phyloP scores from a whole-genome alignment of 2,329 filamentous ascomycete species.

The Scedosporium boydii region DNA sequence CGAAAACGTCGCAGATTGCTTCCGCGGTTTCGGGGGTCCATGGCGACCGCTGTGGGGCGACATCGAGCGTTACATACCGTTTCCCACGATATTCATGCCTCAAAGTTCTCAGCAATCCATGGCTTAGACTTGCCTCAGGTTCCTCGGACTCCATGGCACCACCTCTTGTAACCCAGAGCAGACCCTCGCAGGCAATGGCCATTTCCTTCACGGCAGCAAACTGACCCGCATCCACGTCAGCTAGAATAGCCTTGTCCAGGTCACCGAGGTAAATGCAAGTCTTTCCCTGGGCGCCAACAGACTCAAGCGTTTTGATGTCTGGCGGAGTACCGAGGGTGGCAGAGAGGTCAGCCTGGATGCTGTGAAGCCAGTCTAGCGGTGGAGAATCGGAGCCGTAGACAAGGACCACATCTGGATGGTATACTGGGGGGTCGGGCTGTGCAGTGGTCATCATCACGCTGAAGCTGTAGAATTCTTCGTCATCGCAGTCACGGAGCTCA shows the following conservation, averaged over 20 bases:
- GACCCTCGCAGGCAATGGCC: neutral
- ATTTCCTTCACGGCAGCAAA: neutral
- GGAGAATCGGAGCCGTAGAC: neutral
- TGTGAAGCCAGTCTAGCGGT: neutral
- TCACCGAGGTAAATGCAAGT: neutral
- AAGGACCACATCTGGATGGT: neutral
- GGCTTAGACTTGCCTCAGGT: neutral
- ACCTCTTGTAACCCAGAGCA: neutral
- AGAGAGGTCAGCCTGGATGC: neutral
- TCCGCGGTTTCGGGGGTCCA: too few species aligned
- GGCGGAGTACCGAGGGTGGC: too few species aligned
- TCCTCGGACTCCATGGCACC: neutral
- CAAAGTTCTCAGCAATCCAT: neutral
- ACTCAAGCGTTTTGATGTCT: too few species aligned
- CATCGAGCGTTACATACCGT: neutral
- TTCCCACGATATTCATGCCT: neutral
- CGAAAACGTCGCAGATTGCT: too few species aligned
- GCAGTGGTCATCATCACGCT: slow-evolving; percentile 5
- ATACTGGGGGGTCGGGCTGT: neutral
- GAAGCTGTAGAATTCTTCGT: neutral
- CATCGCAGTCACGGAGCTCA: neutral
- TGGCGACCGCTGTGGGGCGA: neutral
- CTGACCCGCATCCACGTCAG: neutral
- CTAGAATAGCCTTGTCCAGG: neutral
- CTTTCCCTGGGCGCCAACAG: neutral